Conservation (phyloP, 768 basidiomycete genomes). For the Suillus hirtellus region DNA sequence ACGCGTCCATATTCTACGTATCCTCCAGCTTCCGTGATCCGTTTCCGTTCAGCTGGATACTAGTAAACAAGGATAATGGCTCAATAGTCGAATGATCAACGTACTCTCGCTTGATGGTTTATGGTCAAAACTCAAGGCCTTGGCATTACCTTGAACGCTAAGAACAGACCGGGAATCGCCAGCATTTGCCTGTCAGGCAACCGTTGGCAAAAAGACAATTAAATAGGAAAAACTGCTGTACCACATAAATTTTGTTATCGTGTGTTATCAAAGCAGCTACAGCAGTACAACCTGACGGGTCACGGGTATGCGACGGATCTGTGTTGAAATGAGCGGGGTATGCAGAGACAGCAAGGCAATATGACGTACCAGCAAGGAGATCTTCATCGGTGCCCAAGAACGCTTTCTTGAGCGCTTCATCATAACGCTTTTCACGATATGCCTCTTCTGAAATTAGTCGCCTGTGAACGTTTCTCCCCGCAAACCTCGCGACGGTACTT, state of each 20-base stretch:
- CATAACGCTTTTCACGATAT: conserved; percentile 71
- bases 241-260: conserved; percentile 78
- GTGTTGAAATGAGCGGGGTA: conserved; percentile 10
- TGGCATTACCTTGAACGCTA: conserved; percentile 79
- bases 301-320: conserved; percentile 87
- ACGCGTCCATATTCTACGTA: conserved; percentile 97
- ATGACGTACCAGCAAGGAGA: conserved; percentile 70
- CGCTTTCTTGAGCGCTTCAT: conserved; percentile 77
- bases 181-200: conserved; percentile 80
- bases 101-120: conserved; percentile 87
- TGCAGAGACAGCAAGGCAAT: conserved; percentile 6
- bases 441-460: conserved; percentile 71
- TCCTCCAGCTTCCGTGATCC: conserved; percentile 89
- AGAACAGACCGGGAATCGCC: conserved; percentile 95
- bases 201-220: conserved; percentile 8
- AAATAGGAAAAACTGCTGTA: conserved; percentile 39
- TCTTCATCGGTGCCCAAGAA: conserved; percentile 97
- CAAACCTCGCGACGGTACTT: conserved; percentile 80
- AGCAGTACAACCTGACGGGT: conserved; percentile 96
- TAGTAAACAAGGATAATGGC: conserved; percentile 8
- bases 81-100: conserved; percentile 27
- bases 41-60: conserved; percentile 70
- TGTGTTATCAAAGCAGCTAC: conserved; percentile 82
- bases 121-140: conserved; percentile 91
- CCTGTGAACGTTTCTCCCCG: conserved; percentile 81